Base-by-base conservation (phyloP, 495 filamentous ascomycete species). In the Penicillium desertorum region DNA sequence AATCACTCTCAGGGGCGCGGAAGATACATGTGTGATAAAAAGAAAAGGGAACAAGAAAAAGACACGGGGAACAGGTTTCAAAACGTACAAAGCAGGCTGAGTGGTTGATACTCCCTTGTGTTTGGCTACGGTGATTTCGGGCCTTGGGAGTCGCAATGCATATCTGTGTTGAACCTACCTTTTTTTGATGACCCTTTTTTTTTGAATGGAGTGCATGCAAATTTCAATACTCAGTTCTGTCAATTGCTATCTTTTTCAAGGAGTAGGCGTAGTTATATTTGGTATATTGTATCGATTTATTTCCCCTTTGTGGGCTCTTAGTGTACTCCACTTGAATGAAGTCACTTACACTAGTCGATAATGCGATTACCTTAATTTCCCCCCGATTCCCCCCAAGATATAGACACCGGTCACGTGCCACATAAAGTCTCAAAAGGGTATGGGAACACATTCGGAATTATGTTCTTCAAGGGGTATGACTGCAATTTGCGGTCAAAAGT, bases 161-260 rank as follows among this genome's bases (percentile, higher is more conserved):
- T 34, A 63, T 68, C 55, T 68, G 58, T 62, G 64, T 62, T 66
- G 58, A 64, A 60, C 63, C 66, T 64, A 64, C 56, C 63, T 68
- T 68, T 68, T 65, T 57, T 49, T 57, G 60, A 66, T 51, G 56
- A 62, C 63, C 63, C 61, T 65, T 68, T 68, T 62, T 68, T 64
- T 68, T 64, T 62, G 53, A 68, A 68, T 68, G 66, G 63, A 64
- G 63, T 66, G 66, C 66, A 66, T 68, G 66, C 66, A 60, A 68
- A 62, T 68, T 62, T 64, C 59, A 64, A 59, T 59, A 55, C 43
- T 55, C 51, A 53, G 53, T 55, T 55, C 53, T 55, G 53, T 55
- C 44, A 55, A 55, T 46, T 47, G 36, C 23, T 53, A n/a, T n/a
- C 36, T 30, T 34, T 34, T 29, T 30, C 19, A 22, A n/a, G 8